Conservation (phyloP, 139 green algal genomes). For the Chlamydomonas eustigma region DNA sequence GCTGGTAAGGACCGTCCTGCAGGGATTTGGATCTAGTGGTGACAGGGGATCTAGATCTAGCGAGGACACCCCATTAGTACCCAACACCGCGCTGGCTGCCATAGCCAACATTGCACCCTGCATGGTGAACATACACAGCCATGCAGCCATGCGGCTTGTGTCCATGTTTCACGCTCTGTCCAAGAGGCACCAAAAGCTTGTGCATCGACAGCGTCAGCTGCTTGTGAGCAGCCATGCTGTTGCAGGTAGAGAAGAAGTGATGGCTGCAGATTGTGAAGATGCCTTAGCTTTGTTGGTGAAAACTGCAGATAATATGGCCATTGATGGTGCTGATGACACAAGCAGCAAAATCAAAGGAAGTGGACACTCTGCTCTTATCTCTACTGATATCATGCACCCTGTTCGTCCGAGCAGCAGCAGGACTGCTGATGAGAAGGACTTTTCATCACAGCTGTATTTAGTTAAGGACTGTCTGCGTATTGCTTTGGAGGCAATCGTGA, state of each 20-base stretch:
- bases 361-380: too few relatives aligned
- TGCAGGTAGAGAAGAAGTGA: neutral
- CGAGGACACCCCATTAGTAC: conserved; percentile 74
- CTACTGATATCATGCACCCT: neutral
- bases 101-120: conserved; percentile 82
- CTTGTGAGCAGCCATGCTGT: neutral
- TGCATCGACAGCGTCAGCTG: neutral
- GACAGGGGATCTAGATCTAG: neutral
- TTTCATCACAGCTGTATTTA: neutral
- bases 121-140: conserved; percentile 52
- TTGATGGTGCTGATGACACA: neutral
- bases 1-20: conserved; percentile 60
- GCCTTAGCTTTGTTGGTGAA: too few relatives aligned
- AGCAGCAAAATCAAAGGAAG: neutral
- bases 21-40: neutral
- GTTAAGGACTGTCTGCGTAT: conserved; percentile 55
- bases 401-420: neutral
- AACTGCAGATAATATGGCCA: neutral
- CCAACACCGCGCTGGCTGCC: conserved; percentile 85
- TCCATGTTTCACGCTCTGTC: conserved; percentile 35
- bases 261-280: neutral
- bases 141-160: conserved; percentile 76
- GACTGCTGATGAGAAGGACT: neutral
- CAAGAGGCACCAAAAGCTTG: conserved; percentile 3
- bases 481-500: conserved; percentile 78